phyloP scores from a whole-genome alignment of 2,329 filamentous ascomycete genomes.

The Alternaria gansuensis region DNA sequence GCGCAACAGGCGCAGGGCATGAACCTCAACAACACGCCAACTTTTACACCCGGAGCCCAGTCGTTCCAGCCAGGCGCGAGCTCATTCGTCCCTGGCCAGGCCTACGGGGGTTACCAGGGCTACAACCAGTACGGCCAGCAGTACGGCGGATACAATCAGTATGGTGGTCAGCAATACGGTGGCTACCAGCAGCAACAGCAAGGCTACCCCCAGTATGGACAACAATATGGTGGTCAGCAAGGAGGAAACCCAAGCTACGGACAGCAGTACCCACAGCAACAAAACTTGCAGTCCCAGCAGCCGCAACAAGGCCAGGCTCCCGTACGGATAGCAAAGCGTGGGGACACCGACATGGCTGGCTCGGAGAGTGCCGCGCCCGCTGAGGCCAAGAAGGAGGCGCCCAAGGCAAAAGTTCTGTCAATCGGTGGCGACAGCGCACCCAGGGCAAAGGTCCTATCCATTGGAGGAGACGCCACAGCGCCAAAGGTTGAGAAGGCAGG shows the following conservation, averaged over 20 bases:
- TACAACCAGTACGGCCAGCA: conserved; percentile 66
- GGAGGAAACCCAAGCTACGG: conserved; percentile 31
- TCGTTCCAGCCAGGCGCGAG: conserved; percentile 19
- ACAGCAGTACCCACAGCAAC: conserved; percentile 45
- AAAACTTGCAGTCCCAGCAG: conserved; percentile 48
- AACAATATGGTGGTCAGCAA: conserved; percentile 60
- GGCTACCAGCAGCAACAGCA: conserved; percentile 58
- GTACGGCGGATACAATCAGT: conserved; percentile 67
- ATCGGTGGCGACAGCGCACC: conserved; percentile 66
- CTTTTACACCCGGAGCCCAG: conserved; percentile 28
- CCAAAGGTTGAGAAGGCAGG: conserved; percentile 64
- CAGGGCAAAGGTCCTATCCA: conserved; percentile 68
- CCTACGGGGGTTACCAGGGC: conserved; percentile 62
- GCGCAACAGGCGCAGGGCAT: conserved; percentile 67
- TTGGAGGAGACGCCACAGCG: conserved; percentile 63
- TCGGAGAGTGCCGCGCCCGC: conserved; percentile 56
- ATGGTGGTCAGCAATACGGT: conserved; percentile 55
- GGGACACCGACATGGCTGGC: conserved; percentile 61
- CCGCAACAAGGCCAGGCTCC: conserved; percentile 62
- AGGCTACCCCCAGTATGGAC: conserved; percentile 19
- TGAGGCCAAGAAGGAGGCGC: conserved; percentile 50
- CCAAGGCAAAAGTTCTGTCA: conserved; percentile 71
- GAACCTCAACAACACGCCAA: conserved; percentile 41
- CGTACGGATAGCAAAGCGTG: conserved; percentile 70
- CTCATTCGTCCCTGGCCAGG: conserved; percentile 19